These are phyloP conservation scores for Penicillium thymicola DNA, from an alignment of 2,329 filamentous ascomycete genomes.

Conservation along the genomic window DNA sequence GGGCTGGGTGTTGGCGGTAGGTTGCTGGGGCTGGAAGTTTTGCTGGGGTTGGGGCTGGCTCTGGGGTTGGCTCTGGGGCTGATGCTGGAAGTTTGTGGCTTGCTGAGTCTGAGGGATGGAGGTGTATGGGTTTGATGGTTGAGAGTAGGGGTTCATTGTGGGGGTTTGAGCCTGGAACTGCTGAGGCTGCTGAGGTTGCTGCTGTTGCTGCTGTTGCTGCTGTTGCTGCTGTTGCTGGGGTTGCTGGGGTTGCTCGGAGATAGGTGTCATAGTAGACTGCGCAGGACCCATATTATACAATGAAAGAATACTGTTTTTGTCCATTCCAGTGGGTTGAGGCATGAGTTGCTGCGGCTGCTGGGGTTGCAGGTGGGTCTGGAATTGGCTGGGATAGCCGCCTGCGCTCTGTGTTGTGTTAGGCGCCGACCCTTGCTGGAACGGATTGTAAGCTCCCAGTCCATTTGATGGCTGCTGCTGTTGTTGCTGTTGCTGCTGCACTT, in stretches of 20 bases:
- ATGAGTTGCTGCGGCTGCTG: constrained; percentile 31
- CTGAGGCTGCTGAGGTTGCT: constrained; percentile 13
- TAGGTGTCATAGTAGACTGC: constrained; percentile 27
- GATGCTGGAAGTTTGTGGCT: constrained; percentile 16
- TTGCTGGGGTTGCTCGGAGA: constrained; percentile 23
- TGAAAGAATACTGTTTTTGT: constrained; percentile 48
- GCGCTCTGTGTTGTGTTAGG: constrained; percentile 25
- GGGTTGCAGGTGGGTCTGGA: constrained; percentile 20
- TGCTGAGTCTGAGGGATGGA: constrained; percentile 25
- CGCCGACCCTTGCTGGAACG: constrained; percentile 32
- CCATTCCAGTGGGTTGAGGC: constrained; percentile 43
- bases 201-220: neutral
- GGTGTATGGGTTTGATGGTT: constrained; percentile 18
- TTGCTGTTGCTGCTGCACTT: constrained; percentile 25
- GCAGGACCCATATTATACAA: constrained; percentile 45
- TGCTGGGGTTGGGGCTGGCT: constrained; percentile 15
- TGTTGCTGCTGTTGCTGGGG: neutral
- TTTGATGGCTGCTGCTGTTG: constrained; percentile 19
- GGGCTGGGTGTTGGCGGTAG: neutral
- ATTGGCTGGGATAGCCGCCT: constrained; percentile 25
- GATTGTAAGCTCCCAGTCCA: constrained; percentile 29
- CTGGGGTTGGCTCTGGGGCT: constrained; percentile 9
- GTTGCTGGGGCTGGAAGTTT: constrained; percentile 10
- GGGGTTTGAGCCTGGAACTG: neutral
- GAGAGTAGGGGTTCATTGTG: constrained; percentile 21